Evolutionary conservation across 2,329 filamentous ascomycete species (phyloP), one percentile per base, ranked within the genome.

Genomic region (Cladophialophora psammophila): DNA sequence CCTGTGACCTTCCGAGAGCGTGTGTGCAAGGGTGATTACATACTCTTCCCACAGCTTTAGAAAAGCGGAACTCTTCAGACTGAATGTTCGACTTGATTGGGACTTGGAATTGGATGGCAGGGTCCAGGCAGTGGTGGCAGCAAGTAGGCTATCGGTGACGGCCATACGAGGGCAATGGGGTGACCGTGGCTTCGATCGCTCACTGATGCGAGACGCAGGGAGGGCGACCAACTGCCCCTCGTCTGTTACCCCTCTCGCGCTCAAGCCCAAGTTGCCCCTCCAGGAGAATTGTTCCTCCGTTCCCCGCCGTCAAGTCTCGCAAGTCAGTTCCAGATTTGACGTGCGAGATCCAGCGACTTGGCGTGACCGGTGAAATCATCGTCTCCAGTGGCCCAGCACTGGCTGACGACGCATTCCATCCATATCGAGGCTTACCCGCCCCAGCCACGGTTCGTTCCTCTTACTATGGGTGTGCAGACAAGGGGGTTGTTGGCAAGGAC

Each of bases 21-120:
- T 31, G 32, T 45, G 52, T 26, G 35, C n/a, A 55, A 18, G 52
- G 52, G 15, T 58, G 67, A 69, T 69, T 66, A 69, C 67, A 69
- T 69, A 69, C 67, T 63, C 63, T 66, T 68, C 20, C 26, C 38
- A 26, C 62, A 35, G 62, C 38, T 62, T 62, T 62, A 60, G 42
- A 45, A 45, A 55, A 62, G 48, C 50, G 36, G 52, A 40, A 50
- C 52, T 45, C 18, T 13, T 32, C 42, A 50, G 40, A 18, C 18
- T 53, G 34, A 32, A 38, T 36, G 48, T 54, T 34, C 54, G 59
- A 61, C 59, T 50, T 52, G 59, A 61, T 61, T 56, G 48, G 48
- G 60, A 54, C 35, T 20, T 57, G 53, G 20, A 12, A 15, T 36
- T n/a, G 56, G 38, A 45, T 48, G 5, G 36, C 15, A 31, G 42